Conservation (phyloP, 2,329 filamentous ascomycete genomes). For the Exophiala spinifera region DNA sequence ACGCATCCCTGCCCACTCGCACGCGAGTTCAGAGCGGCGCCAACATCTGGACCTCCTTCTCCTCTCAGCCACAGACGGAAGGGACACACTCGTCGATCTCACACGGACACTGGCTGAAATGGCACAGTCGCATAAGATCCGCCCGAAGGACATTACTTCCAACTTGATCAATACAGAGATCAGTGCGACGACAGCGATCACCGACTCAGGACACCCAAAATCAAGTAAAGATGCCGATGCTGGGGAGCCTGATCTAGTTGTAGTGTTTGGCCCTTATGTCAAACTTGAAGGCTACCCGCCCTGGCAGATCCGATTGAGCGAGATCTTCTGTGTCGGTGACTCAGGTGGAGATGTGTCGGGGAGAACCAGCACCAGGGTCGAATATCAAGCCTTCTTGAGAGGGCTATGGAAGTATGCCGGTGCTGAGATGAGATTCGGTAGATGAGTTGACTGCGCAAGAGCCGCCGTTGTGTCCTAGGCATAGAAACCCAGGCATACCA, state of each 20-base stretch:
- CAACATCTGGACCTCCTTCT: conserved; percentile 64
- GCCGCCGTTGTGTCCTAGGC: neutral
- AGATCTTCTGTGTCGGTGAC: conserved; percentile 71
- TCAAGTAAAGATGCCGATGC: conserved; percentile 19
- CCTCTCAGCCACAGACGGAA: conserved; percentile 81
- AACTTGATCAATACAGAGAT: conserved; percentile 90
- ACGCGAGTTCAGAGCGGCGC: neutral
- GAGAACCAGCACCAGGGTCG: conserved; percentile 52
- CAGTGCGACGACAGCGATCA: conserved; percentile 49
- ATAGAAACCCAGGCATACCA: neutral
- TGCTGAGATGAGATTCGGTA: conserved; percentile 83
- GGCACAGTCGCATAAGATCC: conserved; percentile 84
- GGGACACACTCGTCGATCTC: conserved; percentile 90
- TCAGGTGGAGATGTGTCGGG: conserved; percentile 37
- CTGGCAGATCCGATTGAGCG: conserved; percentile 91
- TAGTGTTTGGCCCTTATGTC: conserved; percentile 81
- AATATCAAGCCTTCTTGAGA: conserved; percentile 88
- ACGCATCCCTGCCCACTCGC: conserved; percentile 26
- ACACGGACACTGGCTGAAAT: conserved; percentile 93
- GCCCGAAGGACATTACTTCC: conserved; percentile 73
- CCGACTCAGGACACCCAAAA: conserved; percentile 11
- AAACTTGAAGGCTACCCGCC: conserved; percentile 89
- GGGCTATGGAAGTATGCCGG: conserved; percentile 79
- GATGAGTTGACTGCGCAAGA: conserved; percentile 38
- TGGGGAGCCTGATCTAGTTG: conserved; percentile 74